Base-by-base conservation (phyloP, 163 green algal genomes). In the Prototheca cutis region DNA sequence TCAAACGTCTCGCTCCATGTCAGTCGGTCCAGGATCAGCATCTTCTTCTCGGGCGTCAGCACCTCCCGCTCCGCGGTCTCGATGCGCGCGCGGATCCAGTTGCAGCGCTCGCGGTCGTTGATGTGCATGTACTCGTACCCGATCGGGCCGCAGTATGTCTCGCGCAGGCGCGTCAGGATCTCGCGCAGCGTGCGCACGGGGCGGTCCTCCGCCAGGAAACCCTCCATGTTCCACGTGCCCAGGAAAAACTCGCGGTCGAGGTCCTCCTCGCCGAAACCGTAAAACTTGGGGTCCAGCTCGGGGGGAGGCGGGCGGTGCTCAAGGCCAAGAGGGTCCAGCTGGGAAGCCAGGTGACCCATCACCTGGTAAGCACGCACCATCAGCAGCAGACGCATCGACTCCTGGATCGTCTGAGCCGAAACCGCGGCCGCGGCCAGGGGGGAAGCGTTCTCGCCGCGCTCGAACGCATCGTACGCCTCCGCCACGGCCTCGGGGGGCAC, bases 121-220 rank as follows among this genome's bases (percentile, higher is more conserved):
- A 99, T 98, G 87, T 99, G 89, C 90, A 98, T 98, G 87, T 97
- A 98, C 87, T 96, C 90, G 59, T 88, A 96, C 24, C 93, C 93
- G 28, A 96, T 93, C 58, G 70, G 71, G 53, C 83, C 81, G 75
- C 88, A 96, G 78, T 97, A 98, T 0, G 87, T 84, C 58, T 95
- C 80, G n/a, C 61, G 48, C 40, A 98, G 80, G 29, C 90, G 78
- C 3, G 67, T 76, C 27, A 97, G 71, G 39, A 97, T 93, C 61
- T 95, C 80, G 2, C 91, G 71, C 51, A 97, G 78, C 23, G 86
- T 96, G 42, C 76, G 77, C 55, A 76, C 82, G 55, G 89, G 87
- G 7, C 82, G 71, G 31, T 89, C 73, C 77, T 97, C 92, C 3
- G 56, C 74, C 61, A 98, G 71, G 73, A 98, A 97, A 32, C 92